Percentiles rank a stretch among this genome's conserved stretches.
phyloP scores from a whole-genome alignment of 1,284 basidiomycete genomes.

The Ustilago nuda region DNA sequence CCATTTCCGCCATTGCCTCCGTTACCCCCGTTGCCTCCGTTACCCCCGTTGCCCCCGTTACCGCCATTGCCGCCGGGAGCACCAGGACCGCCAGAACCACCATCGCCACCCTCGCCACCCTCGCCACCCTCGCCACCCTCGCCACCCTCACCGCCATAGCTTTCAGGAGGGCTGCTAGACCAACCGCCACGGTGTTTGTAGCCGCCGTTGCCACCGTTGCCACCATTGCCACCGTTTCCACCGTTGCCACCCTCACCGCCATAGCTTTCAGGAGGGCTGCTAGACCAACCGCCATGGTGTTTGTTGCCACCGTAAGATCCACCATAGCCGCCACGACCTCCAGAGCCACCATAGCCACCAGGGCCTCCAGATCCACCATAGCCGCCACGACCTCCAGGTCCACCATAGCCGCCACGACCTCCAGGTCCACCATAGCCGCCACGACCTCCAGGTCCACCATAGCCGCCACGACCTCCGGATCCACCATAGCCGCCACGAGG shows the following conservation, averaged over 20 bases:
- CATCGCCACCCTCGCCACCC: conserved; percentile 18
- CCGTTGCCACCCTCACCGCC: conserved; percentile 17
- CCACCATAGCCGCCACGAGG: conserved; percentile 7
- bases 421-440: conserved; percentile 6
- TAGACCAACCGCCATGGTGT: conserved; percentile 3
- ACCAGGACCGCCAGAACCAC: conserved; percentile 20
- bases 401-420: background rate
- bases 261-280: background rate
- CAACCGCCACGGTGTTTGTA: background rate
- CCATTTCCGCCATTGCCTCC: conserved; percentile 4
- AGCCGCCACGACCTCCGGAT: conserved; percentile 19
- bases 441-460: conserved; percentile 5
- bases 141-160: conserved; percentile 11
- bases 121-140: conserved; percentile 24
- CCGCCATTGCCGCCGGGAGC: conserved; percentile 10
- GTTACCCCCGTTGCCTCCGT: conserved; percentile 13
- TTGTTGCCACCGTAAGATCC: background rate
- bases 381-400: conserved; percentile 10
- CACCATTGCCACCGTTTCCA: conserved; percentile 22
- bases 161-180: background rate
- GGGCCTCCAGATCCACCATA: conserved; percentile 20
- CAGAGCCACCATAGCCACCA: conserved; percentile 20
- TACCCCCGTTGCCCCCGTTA: conserved; percentile 12
- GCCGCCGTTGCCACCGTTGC: conserved; percentile 16
- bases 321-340: conserved; percentile 11